phyloP scores from a whole-genome alignment of 306 rosid species.

The Acacia confusa region DNA sequence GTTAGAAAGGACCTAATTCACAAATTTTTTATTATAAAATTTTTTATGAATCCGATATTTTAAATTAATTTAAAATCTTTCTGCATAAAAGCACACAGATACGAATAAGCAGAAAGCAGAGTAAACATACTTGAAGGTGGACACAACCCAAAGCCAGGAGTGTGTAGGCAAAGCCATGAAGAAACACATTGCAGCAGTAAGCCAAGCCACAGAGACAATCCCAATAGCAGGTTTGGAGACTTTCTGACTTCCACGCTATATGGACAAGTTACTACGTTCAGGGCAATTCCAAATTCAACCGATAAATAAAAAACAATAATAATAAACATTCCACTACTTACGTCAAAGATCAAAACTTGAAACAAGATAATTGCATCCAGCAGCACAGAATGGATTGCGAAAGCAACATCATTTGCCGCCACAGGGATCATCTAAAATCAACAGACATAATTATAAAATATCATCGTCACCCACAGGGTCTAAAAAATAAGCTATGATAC shows the following conservation, averaged over 20 bases:
- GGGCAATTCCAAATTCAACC: background rate
- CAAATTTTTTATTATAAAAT: background rate
- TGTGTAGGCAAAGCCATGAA: slow-evolving; percentile 69
- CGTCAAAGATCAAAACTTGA: slow-evolving; percentile 80
- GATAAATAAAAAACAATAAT: slow-evolving; percentile 8
- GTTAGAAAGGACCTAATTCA: slow-evolving; percentile 38
- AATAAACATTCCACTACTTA: slow-evolving; percentile 26
- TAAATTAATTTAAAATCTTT: too few relatives aligned
- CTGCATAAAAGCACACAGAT: background rate
- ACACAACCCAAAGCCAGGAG: slow-evolving; percentile 91
- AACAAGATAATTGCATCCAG: slow-evolving; percentile 63
- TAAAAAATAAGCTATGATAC: background rate
- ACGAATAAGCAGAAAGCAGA: slow-evolving; percentile 17
- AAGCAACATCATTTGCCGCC: slow-evolving; percentile 93
- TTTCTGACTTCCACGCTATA: slow-evolving; percentile 81
- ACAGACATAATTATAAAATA: background rate
- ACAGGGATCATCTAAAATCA: slow-evolving; percentile 87
- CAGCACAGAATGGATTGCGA: slow-evolving; percentile 81
- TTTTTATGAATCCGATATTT: too few relatives aligned
- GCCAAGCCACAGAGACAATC: slow-evolving; percentile 62
- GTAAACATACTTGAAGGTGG: slow-evolving; percentile 61
- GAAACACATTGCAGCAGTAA: slow-evolving; percentile 76
- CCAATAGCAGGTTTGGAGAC: slow-evolving; percentile 61
- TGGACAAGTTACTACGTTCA: slow-evolving; percentile 23
- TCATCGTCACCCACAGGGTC: background rate